Evolutionary conservation across 2,329 filamentous ascomycete genomes (phyloP).

Genomic region (Ophiosphaerella herpotricha): DNA sequence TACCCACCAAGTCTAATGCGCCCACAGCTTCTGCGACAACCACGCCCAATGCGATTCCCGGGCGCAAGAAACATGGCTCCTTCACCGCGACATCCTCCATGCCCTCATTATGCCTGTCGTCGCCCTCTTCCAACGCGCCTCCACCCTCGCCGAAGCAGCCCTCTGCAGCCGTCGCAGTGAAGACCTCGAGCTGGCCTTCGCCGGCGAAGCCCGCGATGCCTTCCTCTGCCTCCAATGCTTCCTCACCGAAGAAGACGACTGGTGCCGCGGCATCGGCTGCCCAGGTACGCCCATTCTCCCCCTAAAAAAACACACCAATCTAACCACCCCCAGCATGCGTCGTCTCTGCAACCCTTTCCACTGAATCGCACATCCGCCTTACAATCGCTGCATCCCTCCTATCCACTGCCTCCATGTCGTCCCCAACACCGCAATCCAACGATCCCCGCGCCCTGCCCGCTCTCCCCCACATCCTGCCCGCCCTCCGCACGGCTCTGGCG

Average conservation of each 20-base stretch:
- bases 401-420: slow-evolving; percentile 36
- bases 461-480: slow-evolving; percentile 47
- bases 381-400: slow-evolving; percentile 55
- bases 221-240: slow-evolving; percentile 66
- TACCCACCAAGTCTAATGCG: slow-evolving; percentile 4
- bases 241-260: slow-evolving; percentile 60
- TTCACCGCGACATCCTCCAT: slow-evolving; percentile 64
- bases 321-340: slow-evolving; percentile 47
- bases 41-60: slow-evolving; percentile 43
- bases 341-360: slow-evolving; percentile 50
- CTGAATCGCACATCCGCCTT: slow-evolving; percentile 54
- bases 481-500: slow-evolving; percentile 47
- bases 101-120: slow-evolving; percentile 63
- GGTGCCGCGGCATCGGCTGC: slow-evolving; percentile 61
- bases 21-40: slow-evolving; percentile 49
- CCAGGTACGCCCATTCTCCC: slow-evolving; percentile 42
- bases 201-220: slow-evolving; percentile 60
- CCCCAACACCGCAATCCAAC: slow-evolving; percentile 16
- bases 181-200: slow-evolving; percentile 63
- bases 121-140: slow-evolving; percentile 60
- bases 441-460: slow-evolving; percentile 29
- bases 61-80: slow-evolving; percentile 49
- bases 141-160: slow-evolving; percentile 55
- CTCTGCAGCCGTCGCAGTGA: slow-evolving; percentile 54
- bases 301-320: background rate